Evolutionary conservation across 306 rosid genomes (phyloP).

Genomic region (Purshia tridentata): DNA sequence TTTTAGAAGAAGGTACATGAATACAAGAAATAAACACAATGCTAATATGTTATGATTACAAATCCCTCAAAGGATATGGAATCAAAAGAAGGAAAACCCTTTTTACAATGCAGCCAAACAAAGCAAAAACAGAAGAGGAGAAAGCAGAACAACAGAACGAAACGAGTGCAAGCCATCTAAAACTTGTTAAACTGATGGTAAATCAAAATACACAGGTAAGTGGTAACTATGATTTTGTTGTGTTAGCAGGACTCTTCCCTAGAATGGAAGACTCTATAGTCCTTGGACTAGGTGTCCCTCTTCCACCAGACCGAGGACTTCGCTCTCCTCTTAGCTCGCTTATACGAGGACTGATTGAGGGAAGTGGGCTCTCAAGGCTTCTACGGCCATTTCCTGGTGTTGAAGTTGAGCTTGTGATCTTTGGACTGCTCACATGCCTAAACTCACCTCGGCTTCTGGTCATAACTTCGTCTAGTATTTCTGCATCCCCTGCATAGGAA

Average conservation of each 20-base stretch:
- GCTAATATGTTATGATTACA: constrained; percentile 7
- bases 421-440: constrained; percentile 76
- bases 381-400: constrained; percentile 54
- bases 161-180: neutral
- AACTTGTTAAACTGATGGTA: constrained; percentile 18
- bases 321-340: constrained; percentile 54
- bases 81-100: constrained; percentile 25
- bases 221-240: constrained; percentile 23
- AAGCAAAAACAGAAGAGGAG: constrained; percentile 26
- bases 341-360: constrained; percentile 53
- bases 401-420: constrained; percentile 71
- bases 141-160: neutral
- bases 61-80: constrained; percentile 5
- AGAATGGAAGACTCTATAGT: constrained; percentile 45
- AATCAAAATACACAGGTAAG: neutral
- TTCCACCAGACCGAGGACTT: constrained; percentile 65
- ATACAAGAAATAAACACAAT: neutral
- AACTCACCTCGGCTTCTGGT: constrained; percentile 97
- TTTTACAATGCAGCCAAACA: constrained; percentile 39
- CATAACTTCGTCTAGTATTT: constrained; percentile 77
- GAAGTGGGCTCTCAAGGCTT: constrained; percentile 52
- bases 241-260: constrained; percentile 69
- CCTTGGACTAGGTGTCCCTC: constrained; percentile 62
- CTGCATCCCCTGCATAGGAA: constrained; percentile 60
- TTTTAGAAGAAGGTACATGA: neutral